Evolutionary conservation across 2,329 filamentous ascomycete species (phyloP).

Genomic region (Colletotrichum camelliae): DNA sequence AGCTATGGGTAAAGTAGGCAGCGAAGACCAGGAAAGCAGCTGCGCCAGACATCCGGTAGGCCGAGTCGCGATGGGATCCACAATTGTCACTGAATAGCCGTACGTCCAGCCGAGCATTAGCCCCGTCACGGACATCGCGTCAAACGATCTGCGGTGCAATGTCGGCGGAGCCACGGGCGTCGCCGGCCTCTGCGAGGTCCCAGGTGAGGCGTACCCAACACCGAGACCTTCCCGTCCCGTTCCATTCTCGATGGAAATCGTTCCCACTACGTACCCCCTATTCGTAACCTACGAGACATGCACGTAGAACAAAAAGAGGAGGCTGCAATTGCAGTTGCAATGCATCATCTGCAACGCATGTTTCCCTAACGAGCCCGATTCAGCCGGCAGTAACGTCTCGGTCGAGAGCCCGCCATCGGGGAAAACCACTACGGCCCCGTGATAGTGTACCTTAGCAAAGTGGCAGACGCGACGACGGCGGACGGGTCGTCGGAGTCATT

Average conservation of each 20-base stretch:
- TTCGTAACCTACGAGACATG: not conserved
- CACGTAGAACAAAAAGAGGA: not conserved
- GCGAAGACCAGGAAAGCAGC: conserved; percentile 19
- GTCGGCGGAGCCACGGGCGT: conserved; percentile 36
- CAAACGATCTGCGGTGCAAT: conserved; percentile 49
- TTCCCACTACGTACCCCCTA: not conserved
- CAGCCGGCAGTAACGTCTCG: conserved; percentile 40
- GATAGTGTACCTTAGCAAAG: conserved; percentile 52
- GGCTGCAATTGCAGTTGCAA: not conserved
- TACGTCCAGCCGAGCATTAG: conserved; percentile 34
- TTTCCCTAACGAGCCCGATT: not conserved
- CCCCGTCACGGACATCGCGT: conserved; percentile 43
- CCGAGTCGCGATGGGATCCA: not conserved
- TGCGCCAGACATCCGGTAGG: conserved; percentile 16
- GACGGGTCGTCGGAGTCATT: conserved; percentile 51
- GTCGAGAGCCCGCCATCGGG: conserved; percentile 56
- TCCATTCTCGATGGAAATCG: not conserved
- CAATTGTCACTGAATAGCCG: not conserved
- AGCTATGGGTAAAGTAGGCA: conserved; percentile 45
- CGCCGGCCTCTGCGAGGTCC: conserved; percentile 22
- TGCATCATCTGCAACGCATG: not conserved
- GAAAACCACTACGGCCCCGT: conserved; percentile 56
- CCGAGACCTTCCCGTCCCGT: not conserved
- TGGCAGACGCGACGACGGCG: conserved; percentile 48
- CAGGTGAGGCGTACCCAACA: not conserved